Evolutionary conservation across 108 stramenopile species (phyloP).

Genomic region (Stephanodiscus minutulus): DNA sequence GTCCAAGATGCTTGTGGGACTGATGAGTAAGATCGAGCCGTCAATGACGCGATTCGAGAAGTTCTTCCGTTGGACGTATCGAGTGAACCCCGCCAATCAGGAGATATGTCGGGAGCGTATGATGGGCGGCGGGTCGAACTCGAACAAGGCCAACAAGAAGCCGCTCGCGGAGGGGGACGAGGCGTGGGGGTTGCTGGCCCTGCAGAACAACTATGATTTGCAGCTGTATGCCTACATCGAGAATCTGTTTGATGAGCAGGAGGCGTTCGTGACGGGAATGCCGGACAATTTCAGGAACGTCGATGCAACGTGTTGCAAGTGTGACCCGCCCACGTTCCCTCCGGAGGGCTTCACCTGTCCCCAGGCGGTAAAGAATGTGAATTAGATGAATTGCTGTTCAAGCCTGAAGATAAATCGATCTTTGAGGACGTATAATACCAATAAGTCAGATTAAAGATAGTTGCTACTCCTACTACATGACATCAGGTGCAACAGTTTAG

Average conservation of each 20-base stretch:
- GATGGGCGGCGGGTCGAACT: constrained; percentile 54
- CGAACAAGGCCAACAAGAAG: constrained; percentile 60
- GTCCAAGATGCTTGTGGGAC: constrained; percentile 56
- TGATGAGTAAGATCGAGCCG: constrained; percentile 56
- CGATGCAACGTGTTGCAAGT: constrained; percentile 60
- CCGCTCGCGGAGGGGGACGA: constrained; percentile 43
- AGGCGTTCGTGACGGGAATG: constrained; percentile 48
- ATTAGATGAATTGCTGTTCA: constrained; percentile 1
- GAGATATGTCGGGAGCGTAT: constrained; percentile 52
- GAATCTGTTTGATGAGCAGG: constrained; percentile 55
- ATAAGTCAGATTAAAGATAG: too few species aligned
- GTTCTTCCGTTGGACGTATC: constrained; percentile 61
- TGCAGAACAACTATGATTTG: constrained; percentile 63
- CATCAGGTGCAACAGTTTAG: too few species aligned
- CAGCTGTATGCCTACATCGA: constrained; percentile 58
- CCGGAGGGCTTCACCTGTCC: constrained; percentile 58
- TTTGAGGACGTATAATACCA: background rate
- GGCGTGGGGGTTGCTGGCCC: constrained; percentile 50
- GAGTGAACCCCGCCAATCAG: constrained; percentile 57
- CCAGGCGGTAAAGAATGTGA: constrained; percentile 49
- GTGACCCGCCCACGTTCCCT: constrained; percentile 56
- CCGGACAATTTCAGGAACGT: constrained; percentile 52
- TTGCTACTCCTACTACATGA: too few species aligned
- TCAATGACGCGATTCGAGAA: constrained; percentile 62
- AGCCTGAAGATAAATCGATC: background rate